Percentiles rank a stretch among this genome's conserved stretches.
Evolutionary conservation across 805 yeast species (phyloP).

Genomic region (Yarrowia sp.): DNA sequence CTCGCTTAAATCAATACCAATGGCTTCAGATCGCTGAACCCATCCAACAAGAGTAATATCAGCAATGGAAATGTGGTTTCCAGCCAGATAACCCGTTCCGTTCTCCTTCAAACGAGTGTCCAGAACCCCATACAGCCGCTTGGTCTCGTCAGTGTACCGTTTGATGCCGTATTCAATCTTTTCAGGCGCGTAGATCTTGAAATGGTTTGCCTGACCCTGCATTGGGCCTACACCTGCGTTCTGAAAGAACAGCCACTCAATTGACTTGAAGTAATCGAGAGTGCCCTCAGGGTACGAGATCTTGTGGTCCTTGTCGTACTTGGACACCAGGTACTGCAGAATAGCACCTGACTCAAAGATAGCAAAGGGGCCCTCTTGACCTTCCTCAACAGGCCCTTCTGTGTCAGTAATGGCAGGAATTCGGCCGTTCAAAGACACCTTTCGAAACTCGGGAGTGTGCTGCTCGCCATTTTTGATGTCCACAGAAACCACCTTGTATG

Average conservation of each 20-base stretch:
- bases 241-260: slow-evolving; percentile 55
- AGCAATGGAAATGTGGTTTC: slow-evolving; percentile 55
- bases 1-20: slow-evolving; percentile 32
- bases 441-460: slow-evolving; percentile 56
- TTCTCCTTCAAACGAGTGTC: slow-evolving; percentile 51
- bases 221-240: slow-evolving; percentile 61
- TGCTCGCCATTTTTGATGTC: slow-evolving; percentile 48
- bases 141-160: slow-evolving; percentile 52
- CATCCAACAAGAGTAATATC: slow-evolving; percentile 54
- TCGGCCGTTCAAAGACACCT: slow-evolving; percentile 61
- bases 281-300: slow-evolving; percentile 42
- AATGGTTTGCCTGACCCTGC: slow-evolving; percentile 61
- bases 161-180: slow-evolving; percentile 54
- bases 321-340: slow-evolving; percentile 56
- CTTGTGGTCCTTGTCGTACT: slow-evolving; percentile 55
- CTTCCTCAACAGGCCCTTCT: slow-evolving; percentile 31
- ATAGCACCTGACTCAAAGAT: slow-evolving; percentile 64
- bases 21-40: slow-evolving; percentile 38
- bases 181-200: slow-evolving; percentile 47
- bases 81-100: slow-evolving; percentile 53
- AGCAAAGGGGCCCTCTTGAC: slow-evolving; percentile 30
- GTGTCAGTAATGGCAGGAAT: slow-evolving; percentile 51
- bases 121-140: slow-evolving; percentile 53
- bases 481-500: slow-evolving; percentile 42
- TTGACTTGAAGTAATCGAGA: slow-evolving; percentile 44